Percentiles rank a stretch among this genome's conserved stretches.
Conservation (phyloP, 371 early-diverging fungal species). For the Parasitella parasitica region DNA sequence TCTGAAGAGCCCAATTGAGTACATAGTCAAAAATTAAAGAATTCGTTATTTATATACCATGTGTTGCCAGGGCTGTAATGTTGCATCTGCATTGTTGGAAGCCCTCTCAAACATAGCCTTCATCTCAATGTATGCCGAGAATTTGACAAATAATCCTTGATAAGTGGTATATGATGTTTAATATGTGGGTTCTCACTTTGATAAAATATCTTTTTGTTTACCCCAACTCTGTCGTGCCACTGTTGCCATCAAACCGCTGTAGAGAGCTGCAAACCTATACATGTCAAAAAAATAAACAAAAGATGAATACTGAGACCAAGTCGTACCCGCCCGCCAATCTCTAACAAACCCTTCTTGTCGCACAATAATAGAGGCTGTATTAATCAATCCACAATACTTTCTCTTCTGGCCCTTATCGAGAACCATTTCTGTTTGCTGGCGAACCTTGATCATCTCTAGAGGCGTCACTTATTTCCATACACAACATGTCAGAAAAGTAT, state of each 20-base stretch:
- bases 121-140: conserved; percentile 46
- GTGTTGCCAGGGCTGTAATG: conserved; percentile 46
- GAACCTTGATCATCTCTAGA: conserved; percentile 53
- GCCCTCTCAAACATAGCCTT: conserved; percentile 41
- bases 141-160: conserved; percentile 56
- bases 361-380: conserved; percentile 43
- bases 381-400: conserved; percentile 44
- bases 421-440: conserved; percentile 53
- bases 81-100: conserved; percentile 23
- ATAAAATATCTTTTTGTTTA: background rate
- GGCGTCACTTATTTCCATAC: conserved; percentile 49
- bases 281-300: too few species aligned
- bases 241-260: conserved; percentile 51
- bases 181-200: background rate
- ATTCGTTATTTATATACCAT: conserved; percentile 27
- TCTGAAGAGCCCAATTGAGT: conserved; percentile 18
- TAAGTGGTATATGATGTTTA: too few species aligned
- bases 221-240: conserved; percentile 53
- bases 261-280: conserved; percentile 44
- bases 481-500: background rate
- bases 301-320: background rate
- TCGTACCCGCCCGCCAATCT: too few species aligned
- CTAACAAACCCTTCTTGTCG: conserved; percentile 42
- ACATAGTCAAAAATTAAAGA: background rate
- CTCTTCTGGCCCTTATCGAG: conserved; percentile 23